Evolutionary conservation across 768 basidiomycete species (phyloP).

Genomic region (Tricholoma saponaceum): DNA sequence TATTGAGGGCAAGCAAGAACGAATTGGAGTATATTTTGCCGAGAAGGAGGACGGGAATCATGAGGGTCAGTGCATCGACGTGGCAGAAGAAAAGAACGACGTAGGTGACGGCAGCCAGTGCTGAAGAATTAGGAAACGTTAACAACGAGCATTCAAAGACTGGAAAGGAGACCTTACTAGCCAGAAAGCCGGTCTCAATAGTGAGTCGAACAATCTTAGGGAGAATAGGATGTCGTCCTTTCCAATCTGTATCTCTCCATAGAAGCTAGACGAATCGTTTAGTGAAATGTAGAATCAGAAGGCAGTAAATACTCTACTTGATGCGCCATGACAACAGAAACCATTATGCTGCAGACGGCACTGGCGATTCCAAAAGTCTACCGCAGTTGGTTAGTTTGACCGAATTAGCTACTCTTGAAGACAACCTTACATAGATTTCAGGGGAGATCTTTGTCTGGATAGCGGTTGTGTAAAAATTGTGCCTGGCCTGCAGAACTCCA

Average conservation of each 20-base stretch:
- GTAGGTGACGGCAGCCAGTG: conserved; percentile 1
- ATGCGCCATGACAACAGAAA: background rate
- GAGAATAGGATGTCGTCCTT: background rate
- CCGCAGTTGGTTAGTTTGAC: background rate
- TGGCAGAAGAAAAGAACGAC: conserved; percentile 1
- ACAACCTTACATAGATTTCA: background rate
- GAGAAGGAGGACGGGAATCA: background rate
- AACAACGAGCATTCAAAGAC: background rate
- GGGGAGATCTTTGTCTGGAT: background rate
- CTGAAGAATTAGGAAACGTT: background rate
- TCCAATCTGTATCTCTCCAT: background rate
- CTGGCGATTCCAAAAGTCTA: background rate
- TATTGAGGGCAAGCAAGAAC: background rate
- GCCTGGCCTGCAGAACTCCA: background rate
- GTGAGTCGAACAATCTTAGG: background rate
- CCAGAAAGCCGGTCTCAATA: background rate
- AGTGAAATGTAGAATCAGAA: background rate
- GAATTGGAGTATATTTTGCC: conserved; percentile 4
- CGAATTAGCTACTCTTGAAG: background rate
- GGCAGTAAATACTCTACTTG: background rate
- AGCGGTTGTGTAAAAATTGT: conserved; percentile 1
- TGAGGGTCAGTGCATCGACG: background rate
- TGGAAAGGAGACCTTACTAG: background rate
- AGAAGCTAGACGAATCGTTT: background rate
- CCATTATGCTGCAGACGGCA: background rate